These are phyloP conservation scores for Sporothrix luriei DNA, from an alignment of 2,329 filamentous ascomycete genomes.

Conservation along the genomic window DNA sequence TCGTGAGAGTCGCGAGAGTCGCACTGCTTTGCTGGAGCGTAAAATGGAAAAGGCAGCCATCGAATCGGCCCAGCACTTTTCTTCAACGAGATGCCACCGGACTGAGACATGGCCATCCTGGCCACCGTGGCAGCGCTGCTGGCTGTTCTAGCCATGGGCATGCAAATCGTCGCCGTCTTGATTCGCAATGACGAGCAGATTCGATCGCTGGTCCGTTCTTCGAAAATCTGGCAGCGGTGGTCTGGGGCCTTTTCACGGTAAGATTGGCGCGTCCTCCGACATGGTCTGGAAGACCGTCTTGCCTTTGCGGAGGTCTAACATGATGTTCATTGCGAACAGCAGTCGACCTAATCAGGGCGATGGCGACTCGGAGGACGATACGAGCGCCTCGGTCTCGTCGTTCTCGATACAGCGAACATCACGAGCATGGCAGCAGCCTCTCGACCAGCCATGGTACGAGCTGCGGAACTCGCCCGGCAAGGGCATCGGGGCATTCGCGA, in stretches of 20 bases:
- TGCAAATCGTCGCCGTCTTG: background rate
- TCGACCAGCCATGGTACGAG: constrained; percentile 6
- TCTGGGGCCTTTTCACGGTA: background rate
- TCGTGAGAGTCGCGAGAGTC: background rate
- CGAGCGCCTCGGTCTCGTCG: background rate
- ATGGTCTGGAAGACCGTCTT: background rate
- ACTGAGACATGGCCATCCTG: constrained; percentile 28
- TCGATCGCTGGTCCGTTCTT: background rate
- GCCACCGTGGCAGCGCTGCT: constrained; percentile 11
- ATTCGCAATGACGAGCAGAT: background rate
- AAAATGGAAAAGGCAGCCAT: background rate
- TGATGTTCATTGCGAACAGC: background rate
- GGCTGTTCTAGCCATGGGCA: constrained; percentile 3
- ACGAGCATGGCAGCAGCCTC: background rate
- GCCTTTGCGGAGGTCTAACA: background rate
- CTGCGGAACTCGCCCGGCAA: constrained; percentile 40
- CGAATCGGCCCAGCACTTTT: background rate
- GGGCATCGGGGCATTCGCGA: constrained; percentile 49
- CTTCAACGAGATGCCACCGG: background rate
- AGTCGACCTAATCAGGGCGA: background rate
- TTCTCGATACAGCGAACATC: background rate
- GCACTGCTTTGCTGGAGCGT: background rate
- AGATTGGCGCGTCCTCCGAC: background rate
- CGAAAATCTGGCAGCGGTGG: background rate
- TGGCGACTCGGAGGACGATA: background rate